Percentiles rank a stretch among this genome's conserved stretches.
phyloP scores from a whole-genome alignment of 140 eudicot genomes.

The Anethum foeniculum region DNA sequence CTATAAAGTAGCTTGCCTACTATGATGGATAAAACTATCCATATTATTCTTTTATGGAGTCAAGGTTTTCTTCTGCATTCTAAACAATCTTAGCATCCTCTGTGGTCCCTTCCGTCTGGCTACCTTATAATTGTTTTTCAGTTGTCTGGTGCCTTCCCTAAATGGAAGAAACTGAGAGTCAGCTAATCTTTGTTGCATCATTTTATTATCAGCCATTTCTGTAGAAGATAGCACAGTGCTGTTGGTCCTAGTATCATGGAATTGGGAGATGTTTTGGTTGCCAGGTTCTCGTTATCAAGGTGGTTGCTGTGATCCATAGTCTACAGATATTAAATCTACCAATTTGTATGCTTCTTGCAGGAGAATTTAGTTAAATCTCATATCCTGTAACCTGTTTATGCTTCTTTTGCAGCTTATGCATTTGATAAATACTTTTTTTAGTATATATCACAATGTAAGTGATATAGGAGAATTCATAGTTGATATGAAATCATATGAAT shows the following conservation, averaged over 20 bases:
- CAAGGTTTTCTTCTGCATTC: not conserved
- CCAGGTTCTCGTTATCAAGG: constrained; percentile 29
- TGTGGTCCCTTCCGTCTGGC: not conserved
- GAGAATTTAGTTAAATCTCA: constrained; percentile 7
- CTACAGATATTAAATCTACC: constrained; percentile 3
- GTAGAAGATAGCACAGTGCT: constrained; percentile 34
- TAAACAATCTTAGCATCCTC: not conserved
- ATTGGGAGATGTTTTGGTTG: constrained; percentile 33
- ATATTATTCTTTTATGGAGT: not conserved
- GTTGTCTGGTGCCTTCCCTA: constrained; percentile 21
- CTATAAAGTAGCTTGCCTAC: constrained; percentile 5
- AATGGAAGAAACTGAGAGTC: constrained; percentile 11
- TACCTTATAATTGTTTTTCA: constrained; percentile 2
- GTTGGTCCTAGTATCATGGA: constrained; percentile 30
- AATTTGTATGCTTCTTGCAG: constrained; percentile 14
- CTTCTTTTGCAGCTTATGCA: not conserved
- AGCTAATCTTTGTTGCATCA: constrained; percentile 28
- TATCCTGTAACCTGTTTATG: constrained; percentile 5
- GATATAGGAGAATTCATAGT: not conserved
- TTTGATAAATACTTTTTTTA: not conserved
- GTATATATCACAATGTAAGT: not conserved
- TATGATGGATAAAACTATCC: not conserved
- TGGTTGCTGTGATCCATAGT: constrained; percentile 33
- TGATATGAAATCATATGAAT: not conserved
- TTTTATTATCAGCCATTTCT: constrained; percentile 28